Conservation (phyloP, 2,329 filamentous ascomycete species). For the Pseudopyricularia cyperi region DNA sequence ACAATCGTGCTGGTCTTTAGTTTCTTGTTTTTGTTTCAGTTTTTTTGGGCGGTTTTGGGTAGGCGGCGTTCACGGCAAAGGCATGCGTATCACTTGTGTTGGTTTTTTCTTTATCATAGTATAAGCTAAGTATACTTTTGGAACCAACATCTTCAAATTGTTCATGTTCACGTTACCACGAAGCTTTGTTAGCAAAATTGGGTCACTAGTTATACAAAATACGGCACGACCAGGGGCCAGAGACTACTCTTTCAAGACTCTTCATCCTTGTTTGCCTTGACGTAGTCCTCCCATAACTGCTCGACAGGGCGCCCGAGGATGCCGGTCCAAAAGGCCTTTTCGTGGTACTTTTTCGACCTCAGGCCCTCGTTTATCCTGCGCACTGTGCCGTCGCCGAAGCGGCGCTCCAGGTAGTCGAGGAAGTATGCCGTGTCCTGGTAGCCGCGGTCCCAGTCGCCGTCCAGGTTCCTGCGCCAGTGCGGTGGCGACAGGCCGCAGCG, state of each 20-base stretch:
- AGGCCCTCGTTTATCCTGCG: constrained; percentile 55
- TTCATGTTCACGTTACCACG: no score
- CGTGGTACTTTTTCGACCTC: constrained; percentile 47
- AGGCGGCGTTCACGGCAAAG: background rate
- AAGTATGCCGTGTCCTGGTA: constrained; percentile 92
- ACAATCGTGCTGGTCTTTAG: background rate
- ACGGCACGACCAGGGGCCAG: background rate
- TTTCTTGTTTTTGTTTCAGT: constrained; percentile 3
- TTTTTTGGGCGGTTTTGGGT: constrained; percentile 6
- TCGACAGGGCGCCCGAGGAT: constrained; percentile 54
- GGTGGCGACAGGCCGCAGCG: constrained; percentile 60
- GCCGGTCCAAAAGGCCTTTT: constrained; percentile 52
- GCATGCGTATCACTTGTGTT: background rate
- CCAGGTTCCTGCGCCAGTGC: constrained; percentile 59
- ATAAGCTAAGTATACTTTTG: no score
- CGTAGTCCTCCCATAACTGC: constrained; percentile 66
- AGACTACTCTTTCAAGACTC: background rate
- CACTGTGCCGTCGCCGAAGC: constrained; percentile 46
- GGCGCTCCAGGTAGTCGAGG: constrained; percentile 67
- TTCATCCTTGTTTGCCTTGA: constrained; percentile 2
- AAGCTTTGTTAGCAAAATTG: no score
- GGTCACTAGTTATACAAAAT: no score
- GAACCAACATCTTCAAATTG: no score
- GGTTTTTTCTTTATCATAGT: background rate
- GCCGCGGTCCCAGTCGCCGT: constrained; percentile 67